Percentiles rank a stretch among this genome's conserved stretches.
Conservation (phyloP, 2,329 filamentous ascomycete species). For the Coniella lustricola region DNA sequence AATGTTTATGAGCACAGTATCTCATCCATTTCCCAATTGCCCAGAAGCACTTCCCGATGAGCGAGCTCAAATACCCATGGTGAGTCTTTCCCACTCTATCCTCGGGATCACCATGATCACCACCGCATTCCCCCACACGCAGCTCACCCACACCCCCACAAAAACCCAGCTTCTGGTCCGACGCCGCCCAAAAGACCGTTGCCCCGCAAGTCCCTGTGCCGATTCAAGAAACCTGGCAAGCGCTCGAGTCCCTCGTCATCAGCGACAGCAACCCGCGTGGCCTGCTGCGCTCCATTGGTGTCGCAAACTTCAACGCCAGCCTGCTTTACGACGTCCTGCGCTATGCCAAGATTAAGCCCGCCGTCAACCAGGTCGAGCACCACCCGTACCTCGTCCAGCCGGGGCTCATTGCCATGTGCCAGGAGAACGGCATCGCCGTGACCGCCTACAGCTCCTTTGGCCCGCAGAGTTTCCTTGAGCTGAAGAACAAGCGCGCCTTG, state of each 20-base stretch:
- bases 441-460: constrained; percentile 64
- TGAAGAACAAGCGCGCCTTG: constrained; percentile 23
- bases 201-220: constrained; percentile 36
- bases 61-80: constrained; percentile 29
- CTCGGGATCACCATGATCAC: constrained; percentile 17
- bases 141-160: not conserved
- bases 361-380: constrained; percentile 53
- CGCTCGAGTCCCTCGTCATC: constrained; percentile 50
- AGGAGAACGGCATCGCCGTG: constrained; percentile 49
- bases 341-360: constrained; percentile 47
- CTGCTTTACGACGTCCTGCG: constrained; percentile 54
- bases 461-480: constrained; percentile 37
- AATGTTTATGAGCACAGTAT: too few species aligned
- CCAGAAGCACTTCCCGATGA: constrained; percentile 35
- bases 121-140: constrained; percentile 8
- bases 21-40: constrained; percentile 57
- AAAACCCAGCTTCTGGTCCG: constrained; percentile 28
- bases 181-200: constrained; percentile 37
- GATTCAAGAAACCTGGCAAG: constrained; percentile 51
- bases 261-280: constrained; percentile 27
- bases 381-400: constrained; percentile 61
- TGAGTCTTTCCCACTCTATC: not conserved
- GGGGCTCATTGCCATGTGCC: constrained; percentile 47
- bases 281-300: constrained; percentile 51
- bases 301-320: constrained; percentile 54